These are phyloP conservation scores for Chenopodium quinoa DNA, from an alignment of 148 eudicot genomes.

Conservation along the genomic window DNA sequence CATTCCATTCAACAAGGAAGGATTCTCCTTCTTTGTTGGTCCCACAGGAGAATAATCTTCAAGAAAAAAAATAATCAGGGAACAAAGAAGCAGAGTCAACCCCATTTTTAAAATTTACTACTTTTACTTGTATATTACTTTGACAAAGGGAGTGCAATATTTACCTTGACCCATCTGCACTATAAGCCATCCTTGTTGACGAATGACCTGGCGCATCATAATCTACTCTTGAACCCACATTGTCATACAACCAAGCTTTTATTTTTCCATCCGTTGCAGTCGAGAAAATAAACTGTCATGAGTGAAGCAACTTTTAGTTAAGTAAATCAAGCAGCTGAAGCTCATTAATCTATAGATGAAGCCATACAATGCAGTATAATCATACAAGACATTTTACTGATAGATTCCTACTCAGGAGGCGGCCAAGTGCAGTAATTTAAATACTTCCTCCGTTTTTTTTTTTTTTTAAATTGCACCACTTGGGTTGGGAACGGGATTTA, in stretches of 20 bases:
- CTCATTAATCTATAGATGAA: neutral
- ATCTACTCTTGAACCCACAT: constrained; percentile 82
- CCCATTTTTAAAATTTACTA: neutral
- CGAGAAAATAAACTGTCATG: constrained; percentile 78
- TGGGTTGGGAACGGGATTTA: too few species aligned
- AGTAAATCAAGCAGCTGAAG: neutral
- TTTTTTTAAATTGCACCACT: too few species aligned
- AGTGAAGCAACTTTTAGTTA: neutral
- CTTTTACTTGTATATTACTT: neutral
- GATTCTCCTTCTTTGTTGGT: constrained; percentile 95
- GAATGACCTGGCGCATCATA: constrained; percentile 98
- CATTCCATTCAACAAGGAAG: constrained; percentile 93
- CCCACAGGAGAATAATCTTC: constrained; percentile 92
- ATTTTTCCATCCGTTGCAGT: constrained; percentile 93
- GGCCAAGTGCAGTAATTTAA: too few species aligned
- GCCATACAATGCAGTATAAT: neutral
- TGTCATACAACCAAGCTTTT: constrained; percentile 94
- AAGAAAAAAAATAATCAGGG: constrained; percentile 5
- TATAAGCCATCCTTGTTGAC: constrained; percentile 80
- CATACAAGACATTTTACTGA: neutral
- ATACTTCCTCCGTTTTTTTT: too few species aligned
- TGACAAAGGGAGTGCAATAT: constrained; percentile 6
- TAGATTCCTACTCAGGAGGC: neutral
- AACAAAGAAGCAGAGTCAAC: neutral
- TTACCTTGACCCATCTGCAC: constrained; percentile 90